Conservation (phyloP, 768 basidiomycete species). For the Termitomyces sp. region DNA sequence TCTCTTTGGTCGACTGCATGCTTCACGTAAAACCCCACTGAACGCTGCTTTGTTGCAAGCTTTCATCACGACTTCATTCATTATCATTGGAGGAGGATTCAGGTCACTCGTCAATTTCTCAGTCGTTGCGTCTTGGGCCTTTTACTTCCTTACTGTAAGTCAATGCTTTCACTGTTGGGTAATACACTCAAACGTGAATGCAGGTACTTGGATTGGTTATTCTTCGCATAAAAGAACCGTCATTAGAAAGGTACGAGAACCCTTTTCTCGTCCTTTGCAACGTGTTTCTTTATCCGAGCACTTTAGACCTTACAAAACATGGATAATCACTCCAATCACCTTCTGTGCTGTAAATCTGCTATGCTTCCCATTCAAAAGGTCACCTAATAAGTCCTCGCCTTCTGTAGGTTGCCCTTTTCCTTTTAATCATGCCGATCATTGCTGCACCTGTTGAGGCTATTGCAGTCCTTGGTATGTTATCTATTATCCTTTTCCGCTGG, state of each 20-base stretch:
- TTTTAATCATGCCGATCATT: slow-evolving; percentile 90
- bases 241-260: slow-evolving; percentile 56
- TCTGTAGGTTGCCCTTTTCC: slow-evolving; percentile 74
- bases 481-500: neutral
- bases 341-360: slow-evolving; percentile 72
- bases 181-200: neutral
- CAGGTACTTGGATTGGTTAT: slow-evolving; percentile 87
- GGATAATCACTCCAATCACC: slow-evolving; percentile 82
- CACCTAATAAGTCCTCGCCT: neutral
- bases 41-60: slow-evolving; percentile 85
- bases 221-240: slow-evolving; percentile 85
- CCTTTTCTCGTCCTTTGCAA: neutral
- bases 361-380: neutral
- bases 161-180: neutral
- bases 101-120: slow-evolving; percentile 85
- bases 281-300: neutral
- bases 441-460: slow-evolving; percentile 88
- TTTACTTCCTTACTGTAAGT: slow-evolving; percentile 79
- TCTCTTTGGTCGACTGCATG: slow-evolving; percentile 74
- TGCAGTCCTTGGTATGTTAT: slow-evolving; percentile 70
- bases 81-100: slow-evolving; percentile 86
- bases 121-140: slow-evolving; percentile 81
- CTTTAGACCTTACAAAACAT: slow-evolving; percentile 88
- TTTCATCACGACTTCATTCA: slow-evolving; percentile 66
- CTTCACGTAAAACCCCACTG: slow-evolving; percentile 73